Evolutionary conservation across 139 green algal species (phyloP).

Genomic region (Closterium sp.): DNA sequence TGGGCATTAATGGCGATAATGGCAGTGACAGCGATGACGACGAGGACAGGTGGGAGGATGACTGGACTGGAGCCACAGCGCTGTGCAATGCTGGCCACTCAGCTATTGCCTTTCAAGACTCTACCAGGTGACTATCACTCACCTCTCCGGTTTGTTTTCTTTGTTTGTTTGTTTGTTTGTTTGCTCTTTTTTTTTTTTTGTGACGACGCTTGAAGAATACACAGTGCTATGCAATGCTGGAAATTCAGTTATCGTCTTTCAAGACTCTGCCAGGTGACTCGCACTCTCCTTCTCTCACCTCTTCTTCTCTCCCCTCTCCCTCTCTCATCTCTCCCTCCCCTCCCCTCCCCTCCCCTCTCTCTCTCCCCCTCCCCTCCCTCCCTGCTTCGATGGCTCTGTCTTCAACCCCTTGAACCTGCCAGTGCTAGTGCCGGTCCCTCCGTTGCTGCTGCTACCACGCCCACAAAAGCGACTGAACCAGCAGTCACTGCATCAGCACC

Average conservation of each 20-base stretch:
- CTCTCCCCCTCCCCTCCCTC: no score
- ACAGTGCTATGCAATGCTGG: background rate
- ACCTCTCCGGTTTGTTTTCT: background rate
- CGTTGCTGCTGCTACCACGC: no score
- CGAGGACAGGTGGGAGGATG: constrained; percentile 21
- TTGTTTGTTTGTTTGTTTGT: no score
- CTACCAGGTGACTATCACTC: background rate
- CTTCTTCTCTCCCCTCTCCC: background rate
- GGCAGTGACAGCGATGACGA: background rate
- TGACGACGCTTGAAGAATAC: no score
- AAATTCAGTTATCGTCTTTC: background rate
- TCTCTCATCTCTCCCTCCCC: background rate
- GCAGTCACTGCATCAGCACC: no score
- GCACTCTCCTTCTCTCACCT: background rate
- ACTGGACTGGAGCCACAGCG: constrained; percentile 9
- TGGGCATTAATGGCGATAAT: background rate
- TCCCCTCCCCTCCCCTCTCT: background rate
- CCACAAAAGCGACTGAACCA: no score
- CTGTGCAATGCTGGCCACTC: background rate
- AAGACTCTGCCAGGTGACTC: constrained; percentile 1
- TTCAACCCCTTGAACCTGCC: no score
- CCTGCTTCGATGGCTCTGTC: no score
- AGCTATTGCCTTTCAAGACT: background rate
- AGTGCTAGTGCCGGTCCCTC: no score
- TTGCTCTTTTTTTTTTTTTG: background rate